Conservation (phyloP, 2,329 filamentous ascomycete genomes). For the Sporothrix luriei region DNA sequence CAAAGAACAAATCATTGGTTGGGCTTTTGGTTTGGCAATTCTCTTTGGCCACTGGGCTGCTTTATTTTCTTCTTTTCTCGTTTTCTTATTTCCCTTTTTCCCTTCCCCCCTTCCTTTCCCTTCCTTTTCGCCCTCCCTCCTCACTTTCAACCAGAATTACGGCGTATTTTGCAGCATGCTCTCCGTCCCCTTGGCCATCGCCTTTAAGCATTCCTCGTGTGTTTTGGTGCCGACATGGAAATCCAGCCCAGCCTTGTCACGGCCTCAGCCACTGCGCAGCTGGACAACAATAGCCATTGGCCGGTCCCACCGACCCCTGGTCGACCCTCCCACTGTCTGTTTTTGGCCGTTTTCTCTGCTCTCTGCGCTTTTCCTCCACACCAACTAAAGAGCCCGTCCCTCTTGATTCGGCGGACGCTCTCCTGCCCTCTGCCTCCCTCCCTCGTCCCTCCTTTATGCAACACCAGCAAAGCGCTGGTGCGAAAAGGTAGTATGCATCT, state of each 20-base stretch:
- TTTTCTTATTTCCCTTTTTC: too few relatives aligned
- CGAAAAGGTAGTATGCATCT: neutral
- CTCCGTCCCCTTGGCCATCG: neutral
- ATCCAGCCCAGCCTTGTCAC: constrained; percentile 8
- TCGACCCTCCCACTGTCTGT: neutral
- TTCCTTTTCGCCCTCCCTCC: neutral
- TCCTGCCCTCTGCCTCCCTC: neutral
- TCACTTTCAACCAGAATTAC: too few relatives aligned
- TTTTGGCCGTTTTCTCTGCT: neutral
- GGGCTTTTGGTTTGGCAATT: too few relatives aligned
- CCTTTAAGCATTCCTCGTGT: neutral
- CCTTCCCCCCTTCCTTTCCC: neutral
- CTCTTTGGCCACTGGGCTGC: neutral
- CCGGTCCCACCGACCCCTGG: neutral
- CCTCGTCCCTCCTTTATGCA: constrained; percentile 13
- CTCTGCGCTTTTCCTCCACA: neutral
- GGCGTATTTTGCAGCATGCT: constrained; percentile 18
- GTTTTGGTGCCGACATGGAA: neutral
- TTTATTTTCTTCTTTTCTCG: neutral
- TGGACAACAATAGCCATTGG: constrained; percentile 27
- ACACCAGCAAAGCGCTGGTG: neutral
- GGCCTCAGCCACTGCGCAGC: constrained; percentile 33
- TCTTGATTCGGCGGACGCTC: neutral
- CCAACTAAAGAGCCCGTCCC: neutral
- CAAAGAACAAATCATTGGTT: too few relatives aligned